Evolutionary conservation across 306 rosid genomes (phyloP), one percentile per base, ranked within the genome.

Genomic region (Pueraria montana): DNA sequence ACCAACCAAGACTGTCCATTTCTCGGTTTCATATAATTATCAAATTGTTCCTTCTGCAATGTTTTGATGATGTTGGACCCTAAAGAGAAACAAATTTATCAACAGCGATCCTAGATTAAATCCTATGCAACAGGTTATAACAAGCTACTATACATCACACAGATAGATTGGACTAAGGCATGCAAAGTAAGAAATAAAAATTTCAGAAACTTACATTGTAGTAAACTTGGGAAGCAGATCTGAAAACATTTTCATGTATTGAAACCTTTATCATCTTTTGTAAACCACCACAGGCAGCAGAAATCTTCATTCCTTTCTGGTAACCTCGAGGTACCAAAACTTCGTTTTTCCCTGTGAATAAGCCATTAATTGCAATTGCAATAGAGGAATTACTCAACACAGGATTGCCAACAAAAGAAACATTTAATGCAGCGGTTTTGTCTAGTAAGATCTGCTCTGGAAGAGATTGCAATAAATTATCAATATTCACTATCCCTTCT

Each of bases 221-320:
- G 84, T 88, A 84, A 84, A 85, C 89, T 59, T 64, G 76, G 63
- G 93, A 89, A 65, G 89, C 89, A 5, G 98, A 93, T 78, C 89
- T 84, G 74, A 95, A 86, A 56, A 95, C 91, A 52, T 81, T 78
- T 90, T 93, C 97, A 69, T 93, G 97, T 46, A 93, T 65, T 40
- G 97, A 91, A 69, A 95, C 80, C 86, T 88, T 86, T 72, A 91
- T 76, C 98, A 95, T 95, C 87, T 89, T 90, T 50, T 78, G 89
- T 36, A 87, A 80, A 80, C 84, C 90, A 26, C 85, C 86, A 84
- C 87, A 86, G 59, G 84, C 65, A 83, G 85, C 72, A 64, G 82
- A 83, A 83, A 78, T 64, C 68, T 80, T 34, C 46, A 64, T 74
- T 65, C 56, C 87, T 38, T 78, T 74, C 53, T 52, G 78, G 84